Evolutionary conservation across 2,329 filamentous ascomycete species (phyloP).

Genomic region (Mycosphaerelloides madeirae): DNA sequence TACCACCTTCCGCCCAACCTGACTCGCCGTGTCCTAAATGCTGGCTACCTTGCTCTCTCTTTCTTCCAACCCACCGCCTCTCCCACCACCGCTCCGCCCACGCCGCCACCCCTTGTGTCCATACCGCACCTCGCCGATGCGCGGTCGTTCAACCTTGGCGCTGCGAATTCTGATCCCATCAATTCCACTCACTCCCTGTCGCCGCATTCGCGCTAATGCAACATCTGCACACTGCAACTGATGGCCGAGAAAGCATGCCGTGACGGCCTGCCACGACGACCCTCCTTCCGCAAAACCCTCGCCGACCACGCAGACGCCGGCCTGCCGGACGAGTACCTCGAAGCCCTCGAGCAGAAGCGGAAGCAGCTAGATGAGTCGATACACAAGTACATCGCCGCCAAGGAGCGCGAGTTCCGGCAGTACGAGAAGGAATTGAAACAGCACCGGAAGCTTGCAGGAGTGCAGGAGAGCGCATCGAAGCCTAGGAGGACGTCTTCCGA

Average conservation of each 20-base stretch:
- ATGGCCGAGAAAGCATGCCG: slow-evolving; percentile 20
- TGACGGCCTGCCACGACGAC: slow-evolving; percentile 16
- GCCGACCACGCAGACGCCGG: slow-evolving; percentile 19
- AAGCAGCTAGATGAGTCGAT: slow-evolving; percentile 35
- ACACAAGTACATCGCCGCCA: slow-evolving; percentile 35
- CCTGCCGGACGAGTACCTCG: slow-evolving; percentile 29
- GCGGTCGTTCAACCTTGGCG: too few species aligned
- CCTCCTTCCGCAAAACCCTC: slow-evolving; percentile 17
- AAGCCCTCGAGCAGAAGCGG: slow-evolving; percentile 33
- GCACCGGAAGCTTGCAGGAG: slow-evolving; percentile 10
- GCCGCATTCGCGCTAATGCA: too few species aligned
- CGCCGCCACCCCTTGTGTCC: too few species aligned
- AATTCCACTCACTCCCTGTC: too few species aligned
- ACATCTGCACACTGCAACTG: neutral
- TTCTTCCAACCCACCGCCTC: too few species aligned
- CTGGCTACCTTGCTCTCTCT: too few species aligned
- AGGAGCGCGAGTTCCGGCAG: slow-evolving; percentile 35
- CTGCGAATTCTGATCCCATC: too few species aligned
- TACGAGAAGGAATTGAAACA: slow-evolving; percentile 32
- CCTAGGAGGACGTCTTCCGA: slow-evolving; percentile 12
- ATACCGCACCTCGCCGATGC: too few species aligned
- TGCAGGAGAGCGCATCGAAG: slow-evolving; percentile 2
- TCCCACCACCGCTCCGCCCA: too few species aligned
- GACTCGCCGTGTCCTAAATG: too few species aligned
- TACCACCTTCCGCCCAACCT: too few species aligned